phyloP scores from a whole-genome alignment of 176 grass and related monocot species.

The Stipa capillata region DNA sequence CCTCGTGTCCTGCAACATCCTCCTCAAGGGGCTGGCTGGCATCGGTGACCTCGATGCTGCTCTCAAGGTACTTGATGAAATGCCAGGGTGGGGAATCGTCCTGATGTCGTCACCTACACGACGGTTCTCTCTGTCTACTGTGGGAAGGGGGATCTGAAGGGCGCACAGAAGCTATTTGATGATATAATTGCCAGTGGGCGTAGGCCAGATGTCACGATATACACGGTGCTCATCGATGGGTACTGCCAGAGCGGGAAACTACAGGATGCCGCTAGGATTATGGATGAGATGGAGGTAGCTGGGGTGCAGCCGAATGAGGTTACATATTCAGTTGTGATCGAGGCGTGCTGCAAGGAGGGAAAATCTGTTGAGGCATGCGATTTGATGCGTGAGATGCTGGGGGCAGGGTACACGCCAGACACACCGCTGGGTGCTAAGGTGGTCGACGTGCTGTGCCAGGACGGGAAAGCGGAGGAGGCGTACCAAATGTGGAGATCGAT shows the following conservation, averaged over 20 bases:
- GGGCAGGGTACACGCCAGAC: constrained; percentile 21
- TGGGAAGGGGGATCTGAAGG: constrained; percentile 36
- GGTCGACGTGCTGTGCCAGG: constrained; percentile 55
- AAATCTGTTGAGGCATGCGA: constrained; percentile 43
- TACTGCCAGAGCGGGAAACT: constrained; percentile 35
- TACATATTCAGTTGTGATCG: constrained; percentile 64
- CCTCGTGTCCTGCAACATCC: constrained; percentile 67
- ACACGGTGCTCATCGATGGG: constrained; percentile 59
- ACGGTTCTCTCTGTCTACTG: constrained; percentile 50
- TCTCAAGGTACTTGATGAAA: constrained; percentile 60
- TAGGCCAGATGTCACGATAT: constrained; percentile 48
- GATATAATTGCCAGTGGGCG: constrained; percentile 33
- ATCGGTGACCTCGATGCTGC: constrained; percentile 36
- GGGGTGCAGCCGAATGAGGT: constrained; percentile 49
- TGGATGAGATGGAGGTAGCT: constrained; percentile 71
- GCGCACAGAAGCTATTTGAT: constrained; percentile 37
- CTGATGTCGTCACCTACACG: constrained; percentile 59
- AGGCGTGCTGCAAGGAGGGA: constrained; percentile 40
- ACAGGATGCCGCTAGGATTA: constrained; percentile 55
- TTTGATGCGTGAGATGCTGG: constrained; percentile 57
- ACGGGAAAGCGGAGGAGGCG: constrained; percentile 46
- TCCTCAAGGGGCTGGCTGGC: constrained; percentile 31
- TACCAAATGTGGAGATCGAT: constrained; percentile 49
- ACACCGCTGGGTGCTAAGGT: constrained; percentile 58
- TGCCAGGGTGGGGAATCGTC: constrained; percentile 47